Evolutionary conservation across 1,284 basidiomycete genomes (phyloP).

Genomic region (Cyathus pygmaeus): DNA sequence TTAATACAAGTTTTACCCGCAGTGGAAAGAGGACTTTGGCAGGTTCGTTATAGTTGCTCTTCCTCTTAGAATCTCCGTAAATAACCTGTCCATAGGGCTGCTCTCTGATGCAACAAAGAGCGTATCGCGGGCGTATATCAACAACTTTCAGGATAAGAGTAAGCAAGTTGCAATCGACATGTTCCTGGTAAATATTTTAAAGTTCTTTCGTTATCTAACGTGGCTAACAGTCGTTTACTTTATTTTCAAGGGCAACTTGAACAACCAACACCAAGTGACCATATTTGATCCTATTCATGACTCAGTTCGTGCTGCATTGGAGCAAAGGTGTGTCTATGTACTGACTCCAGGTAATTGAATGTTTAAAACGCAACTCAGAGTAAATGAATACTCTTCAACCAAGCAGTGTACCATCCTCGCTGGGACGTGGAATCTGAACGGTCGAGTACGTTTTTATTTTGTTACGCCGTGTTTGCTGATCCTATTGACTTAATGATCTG

Average conservation of each 20-base stretch:
- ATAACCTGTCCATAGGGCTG: constrained; percentile 61
- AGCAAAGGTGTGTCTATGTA: constrained; percentile 61
- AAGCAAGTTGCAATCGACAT: constrained; percentile 97
- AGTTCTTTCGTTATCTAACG: too few species aligned
- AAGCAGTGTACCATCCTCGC: constrained; percentile 81
- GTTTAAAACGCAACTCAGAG: constrained; percentile 49
- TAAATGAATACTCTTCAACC: constrained; percentile 87
- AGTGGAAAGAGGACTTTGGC: constrained; percentile 94
- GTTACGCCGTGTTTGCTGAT: too few species aligned
- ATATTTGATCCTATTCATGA: constrained; percentile 97
- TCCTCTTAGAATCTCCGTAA: neutral
- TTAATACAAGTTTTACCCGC: constrained; percentile 96
- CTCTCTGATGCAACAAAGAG: constrained; percentile 97
- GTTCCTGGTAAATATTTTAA: constrained; percentile 75
- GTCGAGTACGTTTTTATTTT: constrained; percentile 63
- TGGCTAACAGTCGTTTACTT: neutral
- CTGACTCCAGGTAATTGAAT: constrained; percentile 4
- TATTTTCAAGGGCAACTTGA: constrained; percentile 83
- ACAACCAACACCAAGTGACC: constrained; percentile 85
- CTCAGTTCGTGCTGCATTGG: constrained; percentile 77
- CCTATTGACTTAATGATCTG: too few species aligned
- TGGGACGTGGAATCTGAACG: constrained; percentile 98
- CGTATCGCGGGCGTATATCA: constrained; percentile 94
- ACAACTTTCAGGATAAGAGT: constrained; percentile 96
- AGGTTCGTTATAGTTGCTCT: constrained; percentile 49